Base-by-base conservation (phyloP, 2,329 filamentous ascomycete genomes). In the Nemania bipapillata region DNA sequence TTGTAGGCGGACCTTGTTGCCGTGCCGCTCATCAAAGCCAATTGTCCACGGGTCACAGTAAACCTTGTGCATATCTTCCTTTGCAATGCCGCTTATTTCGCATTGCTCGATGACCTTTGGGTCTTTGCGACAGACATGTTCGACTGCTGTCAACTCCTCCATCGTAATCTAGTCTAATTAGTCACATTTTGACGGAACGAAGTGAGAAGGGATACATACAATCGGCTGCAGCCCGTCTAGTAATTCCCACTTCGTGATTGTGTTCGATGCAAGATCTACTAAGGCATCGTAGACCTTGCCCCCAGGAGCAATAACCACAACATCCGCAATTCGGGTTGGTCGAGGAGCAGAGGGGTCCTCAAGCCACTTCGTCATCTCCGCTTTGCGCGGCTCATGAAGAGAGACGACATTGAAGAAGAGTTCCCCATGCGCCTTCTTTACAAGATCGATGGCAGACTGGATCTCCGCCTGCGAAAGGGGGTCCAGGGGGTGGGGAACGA, bases 21-120 rank as follows among this genome's bases (percentile, higher is more conserved):
- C 94, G 75, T 94, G 96, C 52, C 94, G 90, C 82, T 96, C 92
- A 75, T 97, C 94, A 78, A 93, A 97, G 56, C 94, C 94, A 80
- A 97, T 97, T 0, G 94, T 97, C 94, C 94, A 97, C 11, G 93
- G 93, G 78, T 97, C 94, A 80, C 94, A 97, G 83, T 96, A 97
- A 55, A 97, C 92, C 81, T 97, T 97, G 84, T 96, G 84, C 94
- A 97, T 97, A 69, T 97, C 92, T 73, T 92, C 86, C 65, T 86
- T 86, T 12, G 92, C 88, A 68, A 97, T 92, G 1, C 94, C 94
- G 67, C 93, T 87, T 68, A 97, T 87, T 6, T 87, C 87, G 76
- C 94, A 97, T 80, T 97, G 94, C 80, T 97, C 93, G 73, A 97
- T 96, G 68, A 97, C 93, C 75, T 91, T 92, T 15, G 92, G 88